Base-by-base conservation (phyloP, 2,329 filamentous ascomycete species). In the Fusarium miscanthi region DNA sequence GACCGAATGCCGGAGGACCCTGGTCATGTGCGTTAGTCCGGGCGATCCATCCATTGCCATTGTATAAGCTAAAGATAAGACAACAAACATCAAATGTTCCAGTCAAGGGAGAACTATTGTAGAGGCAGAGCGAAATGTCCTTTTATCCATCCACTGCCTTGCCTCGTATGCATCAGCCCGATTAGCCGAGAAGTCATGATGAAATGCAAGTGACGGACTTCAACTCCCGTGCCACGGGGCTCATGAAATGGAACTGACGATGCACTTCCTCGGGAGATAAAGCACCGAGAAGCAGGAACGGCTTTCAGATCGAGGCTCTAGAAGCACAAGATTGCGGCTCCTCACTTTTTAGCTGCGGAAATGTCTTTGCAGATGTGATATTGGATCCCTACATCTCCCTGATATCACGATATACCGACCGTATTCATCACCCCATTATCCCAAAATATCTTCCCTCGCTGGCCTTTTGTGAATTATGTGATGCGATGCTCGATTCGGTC, bases 21-120 rank as follows among this genome's bases (percentile, higher is more conserved):
- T 67, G 42, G 63, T 67, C 64, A 67, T 62, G 56, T 67, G 64
- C 42, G 54, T 67, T 67, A 67, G 63, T 48, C 45, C 23, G 14
- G 62, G 54, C 41, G 46, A 62, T 49, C 46, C 31, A 61, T 67
- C 41, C 54, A 53, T 66, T 46, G 37, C 51, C 54, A 53, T 66
- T 46, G 37, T 59, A 19, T 30, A 19, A 45, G 23, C 56, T 38
- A 67, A 38, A 53, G 41, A 43, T 53, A 60, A 35, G 19, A 54
- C 16, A 37, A 14, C 33, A 38, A 37, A 14, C 33, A 38, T 59
- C 33, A 59, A 62, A 16, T 59, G 11, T 37, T 33, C 46, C 17
- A 21, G 25, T n/a, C 31, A 27, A 23, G 33, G 10, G 30, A 57
- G 10, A 14, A 12, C 23, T 25, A 25, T 35, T 21, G 14, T 25